Evolutionary conservation across 768 basidiomycete genomes (phyloP).

Genomic region (Russula sp.): DNA sequence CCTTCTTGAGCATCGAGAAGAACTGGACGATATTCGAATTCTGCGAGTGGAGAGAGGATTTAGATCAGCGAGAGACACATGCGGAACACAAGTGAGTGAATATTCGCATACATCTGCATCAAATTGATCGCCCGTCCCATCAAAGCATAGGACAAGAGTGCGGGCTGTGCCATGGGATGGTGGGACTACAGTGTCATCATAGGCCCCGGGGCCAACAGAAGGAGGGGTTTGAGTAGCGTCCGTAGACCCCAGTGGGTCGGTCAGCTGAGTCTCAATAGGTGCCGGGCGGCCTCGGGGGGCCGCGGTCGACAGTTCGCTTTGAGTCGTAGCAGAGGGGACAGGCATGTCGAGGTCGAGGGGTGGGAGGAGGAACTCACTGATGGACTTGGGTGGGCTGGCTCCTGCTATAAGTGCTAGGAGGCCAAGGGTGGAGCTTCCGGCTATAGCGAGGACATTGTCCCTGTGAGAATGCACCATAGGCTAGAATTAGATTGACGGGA

Average conservation of each 20-base stretch:
- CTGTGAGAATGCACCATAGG: not conserved
- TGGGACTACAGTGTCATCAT: slow-evolving; percentile 11
- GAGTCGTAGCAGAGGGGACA: not conserved
- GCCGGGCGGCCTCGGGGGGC: not conserved
- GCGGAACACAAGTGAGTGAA: no score
- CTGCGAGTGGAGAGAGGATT: no score
- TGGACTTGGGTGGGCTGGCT: not conserved
- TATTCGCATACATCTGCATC: no score
- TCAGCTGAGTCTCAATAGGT: not conserved
- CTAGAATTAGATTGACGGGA: not conserved
- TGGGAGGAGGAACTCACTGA: not conserved
- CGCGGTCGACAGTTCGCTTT: not conserved
- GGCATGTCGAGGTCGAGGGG: slow-evolving; percentile 4
- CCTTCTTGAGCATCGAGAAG: slow-evolving; percentile 66
- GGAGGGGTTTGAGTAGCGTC: no score
- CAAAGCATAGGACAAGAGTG: no score
- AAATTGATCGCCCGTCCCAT: no score
- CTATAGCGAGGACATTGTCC: not conserved
- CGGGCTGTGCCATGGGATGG: no score
- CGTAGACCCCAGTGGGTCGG: not conserved
- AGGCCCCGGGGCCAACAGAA: not conserved
- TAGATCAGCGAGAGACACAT: no score
- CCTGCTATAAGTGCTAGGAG: not conserved
- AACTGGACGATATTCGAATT: slow-evolving; percentile 38
- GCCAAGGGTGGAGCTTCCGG: not conserved